Conservation (phyloP, 1,284 basidiomycete genomes). For the Tilletiopsis washingtonensis region DNA sequence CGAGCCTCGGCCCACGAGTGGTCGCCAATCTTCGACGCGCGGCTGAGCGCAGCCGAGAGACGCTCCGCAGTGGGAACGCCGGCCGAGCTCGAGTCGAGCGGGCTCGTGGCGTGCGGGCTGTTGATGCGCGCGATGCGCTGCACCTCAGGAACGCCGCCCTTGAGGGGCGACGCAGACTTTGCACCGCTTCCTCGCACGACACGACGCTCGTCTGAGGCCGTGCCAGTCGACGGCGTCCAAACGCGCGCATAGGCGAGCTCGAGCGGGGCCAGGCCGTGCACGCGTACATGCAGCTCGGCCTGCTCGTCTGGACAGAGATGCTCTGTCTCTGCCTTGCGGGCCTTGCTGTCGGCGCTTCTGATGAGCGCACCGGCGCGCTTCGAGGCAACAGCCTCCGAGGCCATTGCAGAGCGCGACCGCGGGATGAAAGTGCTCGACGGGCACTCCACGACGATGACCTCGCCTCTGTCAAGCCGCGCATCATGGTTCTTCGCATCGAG, state of each 20-base stretch:
- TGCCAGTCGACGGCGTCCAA: neutral
- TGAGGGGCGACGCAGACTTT: neutral
- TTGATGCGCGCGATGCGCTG: constrained; percentile 7
- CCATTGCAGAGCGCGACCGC: neutral
- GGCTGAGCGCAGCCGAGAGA: neutral
- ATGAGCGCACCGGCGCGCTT: neutral
- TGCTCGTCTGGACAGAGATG: constrained; percentile 38
- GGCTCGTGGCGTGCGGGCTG: neutral
- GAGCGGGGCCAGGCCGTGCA: constrained; percentile 38
- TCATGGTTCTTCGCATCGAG: constrained; percentile 34
- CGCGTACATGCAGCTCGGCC: constrained; percentile 23
- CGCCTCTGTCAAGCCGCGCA: constrained; percentile 24
- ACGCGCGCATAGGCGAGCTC: constrained; percentile 28
- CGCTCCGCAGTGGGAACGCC: neutral
- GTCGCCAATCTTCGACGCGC: constrained; percentile 4
- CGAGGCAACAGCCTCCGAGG: neutral
- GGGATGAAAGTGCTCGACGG: constrained; percentile 29
- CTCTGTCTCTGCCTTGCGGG: constrained; percentile 2
- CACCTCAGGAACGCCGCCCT: too few species aligned
- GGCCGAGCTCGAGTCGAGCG: neutral
- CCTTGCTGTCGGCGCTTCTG: too few species aligned
- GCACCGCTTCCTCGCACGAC: too few species aligned
- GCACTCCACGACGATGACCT: constrained; percentile 39
- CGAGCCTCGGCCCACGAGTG: constrained; percentile 27
- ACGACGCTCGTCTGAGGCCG: too few species aligned